Base-by-base conservation (phyloP, 2,329 filamentous ascomycete genomes). In the Basipetospora chlamydospora region DNA sequence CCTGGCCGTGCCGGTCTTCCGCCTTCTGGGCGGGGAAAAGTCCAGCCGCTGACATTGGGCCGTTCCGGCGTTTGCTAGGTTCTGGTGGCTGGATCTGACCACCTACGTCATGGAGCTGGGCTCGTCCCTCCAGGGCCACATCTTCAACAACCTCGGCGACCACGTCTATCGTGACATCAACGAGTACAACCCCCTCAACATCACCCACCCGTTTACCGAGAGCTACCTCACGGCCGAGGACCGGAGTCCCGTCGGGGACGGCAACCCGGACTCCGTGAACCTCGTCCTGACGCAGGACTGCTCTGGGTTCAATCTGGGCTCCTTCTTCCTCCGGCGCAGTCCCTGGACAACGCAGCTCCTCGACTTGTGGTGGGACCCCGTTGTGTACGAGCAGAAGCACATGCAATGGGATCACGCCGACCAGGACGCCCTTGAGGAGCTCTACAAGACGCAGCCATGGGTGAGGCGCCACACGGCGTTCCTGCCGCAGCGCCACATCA, bases 321-420 rank as follows among this genome's bases (percentile, higher is more conserved):
- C 86, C 12, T 98, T 98, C 66, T 90, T 98, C 56, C 63, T 95
- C 30, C 76, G 77, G 34, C 77, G 90, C 42, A 84, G 83, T 49
- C 66, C 76, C 18, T 98, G 87, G 84, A 84, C 87, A 0, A 88
- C 96, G 49, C 79, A 85, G 4, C 63, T 98, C 13, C 71, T 98
- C 25, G 90, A 98, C 51, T 71, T 94, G 36, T 98, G 90, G 90
- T 98, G 90, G 90, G 90, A 98, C 50, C 90, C 90, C 0, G 87
- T 96, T 21, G 76, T 80, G 39, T 98, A 98, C 56, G 90, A 98
- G 60, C 90, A 98, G 60, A 92, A 86, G 54, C 90, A 98, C 56
- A 95, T 95, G 87, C 74, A 90, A 43, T 98, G 90, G 90, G 87
- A 90, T 51, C 90, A 98, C 65, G 96, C 96, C 56, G 90, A 98